Base-by-base conservation (phyloP, 352 stramenopile genomes). In the Achlya hypogyna region DNA sequence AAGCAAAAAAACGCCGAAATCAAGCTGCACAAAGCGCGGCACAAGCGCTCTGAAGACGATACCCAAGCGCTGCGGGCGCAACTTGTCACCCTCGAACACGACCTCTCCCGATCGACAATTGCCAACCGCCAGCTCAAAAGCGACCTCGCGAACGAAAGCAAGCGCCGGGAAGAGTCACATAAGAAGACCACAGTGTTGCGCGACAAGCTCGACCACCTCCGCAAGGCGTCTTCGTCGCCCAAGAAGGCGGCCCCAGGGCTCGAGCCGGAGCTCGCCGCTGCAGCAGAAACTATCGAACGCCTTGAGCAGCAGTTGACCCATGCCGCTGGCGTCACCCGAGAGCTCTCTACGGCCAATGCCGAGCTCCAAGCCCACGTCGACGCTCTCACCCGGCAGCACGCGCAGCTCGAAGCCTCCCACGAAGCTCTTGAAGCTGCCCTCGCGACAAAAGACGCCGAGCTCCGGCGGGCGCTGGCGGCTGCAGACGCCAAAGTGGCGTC, bases 391-490 rank as follows among this genome's bases (percentile, higher is more conserved):
- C 40, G 35, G 10, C 47, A 51, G 10, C 54, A 84, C 27, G 67
- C 32, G 3, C 72, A 84, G 18, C 82, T 79, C 27, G 75, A 87
- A 45, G 23, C 49, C 10, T 56, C 49, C 25, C 25, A 38, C 25
- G 6, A 12, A n/a, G 6, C 8, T 20, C 4, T 56, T 12, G 12
- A 10, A 56, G 31, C 16, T 35, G 20, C 49, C 31, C 20, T 56
- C 12, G 8, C 49, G 25, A 20, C 25, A 1, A 56, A 38, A 9
- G 49, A 56, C 25, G 12, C 49, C 6, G 72, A 86, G 22, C 71
- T 86, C 0, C 79, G 65, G 27, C 71, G 78, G 1, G 77, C 81
- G 16, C 56, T 89, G 9, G 66, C 71, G 9, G 70, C 69, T 9
- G 73, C 66, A 49, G 68, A 78, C 4, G 64, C 70, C 6, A 65